These are phyloP conservation scores for Globisporangium takayamanum DNA, from an alignment of 352 stramenopile species.

Conservation along the genomic window DNA sequence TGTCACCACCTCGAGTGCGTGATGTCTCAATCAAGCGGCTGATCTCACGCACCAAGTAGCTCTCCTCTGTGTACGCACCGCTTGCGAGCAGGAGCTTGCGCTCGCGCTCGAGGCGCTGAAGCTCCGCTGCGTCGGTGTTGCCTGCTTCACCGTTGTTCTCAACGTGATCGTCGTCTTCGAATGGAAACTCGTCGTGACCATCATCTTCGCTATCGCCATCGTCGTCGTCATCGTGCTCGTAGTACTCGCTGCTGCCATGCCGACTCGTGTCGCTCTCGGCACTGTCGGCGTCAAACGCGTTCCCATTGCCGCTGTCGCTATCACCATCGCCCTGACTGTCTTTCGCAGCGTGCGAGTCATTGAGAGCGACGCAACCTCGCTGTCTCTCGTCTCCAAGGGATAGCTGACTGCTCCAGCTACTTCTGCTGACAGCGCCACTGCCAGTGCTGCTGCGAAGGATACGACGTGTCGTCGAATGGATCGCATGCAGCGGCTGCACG, in stretches of 20 bases:
- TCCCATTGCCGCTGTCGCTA: not conserved
- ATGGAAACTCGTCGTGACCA: not conserved
- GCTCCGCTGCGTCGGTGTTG: conserved; percentile 12
- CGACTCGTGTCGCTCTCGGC: not conserved
- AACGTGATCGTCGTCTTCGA: not conserved
- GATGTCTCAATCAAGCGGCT: conserved; percentile 42
- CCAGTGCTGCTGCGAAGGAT: not conserved
- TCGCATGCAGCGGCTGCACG: not conserved
- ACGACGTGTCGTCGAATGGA: not conserved
- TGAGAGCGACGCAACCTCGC: not conserved
- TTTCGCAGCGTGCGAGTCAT: not conserved
- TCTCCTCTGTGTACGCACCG: conserved; percentile 52
- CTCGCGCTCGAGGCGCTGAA: conserved; percentile 46
- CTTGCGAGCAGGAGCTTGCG: conserved; percentile 50
- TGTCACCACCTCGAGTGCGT: not conserved
- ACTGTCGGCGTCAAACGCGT: not conserved
- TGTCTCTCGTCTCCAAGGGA: not conserved
- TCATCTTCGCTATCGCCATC: not conserved
- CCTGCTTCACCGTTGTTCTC: conserved; percentile 10
- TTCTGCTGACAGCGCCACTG: not conserved
- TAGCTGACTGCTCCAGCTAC: not conserved
- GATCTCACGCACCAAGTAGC: conserved; percentile 61
- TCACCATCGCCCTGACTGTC: not conserved
- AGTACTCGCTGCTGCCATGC: conserved; percentile 11
- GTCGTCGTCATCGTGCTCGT: conserved; percentile 6